A percentile compares a stretch with the other conserved stretches of the same genome.
phyloP scores from a whole-genome alignment of 2,329 filamentous ascomycete species.

The Microsporum audouinii region DNA sequence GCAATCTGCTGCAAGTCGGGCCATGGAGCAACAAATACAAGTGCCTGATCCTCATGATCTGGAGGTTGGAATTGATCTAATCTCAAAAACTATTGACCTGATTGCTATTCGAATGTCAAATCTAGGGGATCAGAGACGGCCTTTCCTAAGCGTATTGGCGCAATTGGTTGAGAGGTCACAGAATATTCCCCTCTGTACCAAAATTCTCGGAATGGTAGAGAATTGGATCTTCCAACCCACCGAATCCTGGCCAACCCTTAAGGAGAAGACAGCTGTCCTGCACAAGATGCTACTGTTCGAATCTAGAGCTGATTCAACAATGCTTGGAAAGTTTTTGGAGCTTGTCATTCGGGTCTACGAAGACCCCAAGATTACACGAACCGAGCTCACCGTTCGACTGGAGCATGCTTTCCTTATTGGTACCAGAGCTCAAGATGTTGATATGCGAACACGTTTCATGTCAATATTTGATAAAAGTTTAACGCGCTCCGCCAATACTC shows the following conservation, averaged over 20 bases:
- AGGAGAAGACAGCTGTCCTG: constrained; percentile 97
- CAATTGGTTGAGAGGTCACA: constrained; percentile 91
- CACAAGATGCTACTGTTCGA: constrained; percentile 99
- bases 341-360: constrained; percentile 97
- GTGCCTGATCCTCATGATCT: constrained; percentile 58
- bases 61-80: constrained; percentile 78
- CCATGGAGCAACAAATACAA: constrained; percentile 24
- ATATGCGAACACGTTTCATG: constrained; percentile 96
- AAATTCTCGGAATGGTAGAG: constrained; percentile 88
- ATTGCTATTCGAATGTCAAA: constrained; percentile 86
- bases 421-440: constrained; percentile 80
- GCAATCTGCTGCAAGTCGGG: constrained; percentile 30
- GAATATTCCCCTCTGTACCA: constrained; percentile 75
- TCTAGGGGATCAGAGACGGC: constrained; percentile 77
- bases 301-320: constrained; percentile 64
- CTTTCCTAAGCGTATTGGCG: constrained; percentile 89
- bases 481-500: constrained; percentile 79
- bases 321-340: constrained; percentile 87
- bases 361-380: constrained; percentile 87
- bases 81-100: constrained; percentile 90
- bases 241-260: constrained; percentile 90
- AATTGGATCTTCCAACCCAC: constrained; percentile 92
- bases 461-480: constrained; percentile 89
- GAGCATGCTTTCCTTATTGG: constrained; percentile 97
- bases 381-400: constrained; percentile 90